Conservation (phyloP, 169 alveolate genomes). For the Babesia bigemina region DNA sequence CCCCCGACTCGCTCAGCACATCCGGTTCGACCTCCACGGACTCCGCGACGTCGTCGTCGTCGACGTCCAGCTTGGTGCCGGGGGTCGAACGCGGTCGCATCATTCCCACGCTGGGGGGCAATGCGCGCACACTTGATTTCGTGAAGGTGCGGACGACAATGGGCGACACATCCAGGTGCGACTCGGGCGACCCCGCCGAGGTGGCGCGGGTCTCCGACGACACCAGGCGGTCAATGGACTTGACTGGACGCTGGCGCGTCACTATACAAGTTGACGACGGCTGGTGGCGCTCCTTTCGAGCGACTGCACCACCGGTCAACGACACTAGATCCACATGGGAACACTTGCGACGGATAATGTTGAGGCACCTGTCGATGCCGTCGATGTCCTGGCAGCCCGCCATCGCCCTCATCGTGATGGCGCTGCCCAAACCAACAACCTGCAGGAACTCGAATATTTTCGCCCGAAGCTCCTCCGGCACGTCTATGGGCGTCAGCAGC, state of each 20-base stretch:
- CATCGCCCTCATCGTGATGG: not conserved
- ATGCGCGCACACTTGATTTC: constrained; percentile 5
- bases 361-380: constrained; percentile 15
- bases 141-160: constrained; percentile 32
- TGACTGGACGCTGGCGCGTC: constrained; percentile 2
- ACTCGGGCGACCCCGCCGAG: constrained; percentile 1
- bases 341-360: not conserved
- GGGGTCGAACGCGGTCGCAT: not conserved
- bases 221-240: not conserved
- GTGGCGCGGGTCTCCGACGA: constrained; percentile 7
- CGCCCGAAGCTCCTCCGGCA: not conserved
- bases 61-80: not conserved
- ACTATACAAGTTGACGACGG: constrained; percentile 13
- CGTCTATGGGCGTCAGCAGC: not conserved
- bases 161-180: constrained; percentile 27
- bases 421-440: not conserved
- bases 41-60: not conserved
- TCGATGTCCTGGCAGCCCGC: constrained; percentile 6
- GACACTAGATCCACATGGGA: not conserved
- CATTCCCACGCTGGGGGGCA: constrained; percentile 36
- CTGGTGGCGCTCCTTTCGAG: constrained; percentile 1
- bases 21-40: not conserved
- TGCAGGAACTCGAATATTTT: not conserved
- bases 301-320: not conserved
- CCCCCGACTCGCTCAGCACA: not conserved